Conservation (phyloP, 1,139 yeast species). For the Protomyces gravidus region DNA sequence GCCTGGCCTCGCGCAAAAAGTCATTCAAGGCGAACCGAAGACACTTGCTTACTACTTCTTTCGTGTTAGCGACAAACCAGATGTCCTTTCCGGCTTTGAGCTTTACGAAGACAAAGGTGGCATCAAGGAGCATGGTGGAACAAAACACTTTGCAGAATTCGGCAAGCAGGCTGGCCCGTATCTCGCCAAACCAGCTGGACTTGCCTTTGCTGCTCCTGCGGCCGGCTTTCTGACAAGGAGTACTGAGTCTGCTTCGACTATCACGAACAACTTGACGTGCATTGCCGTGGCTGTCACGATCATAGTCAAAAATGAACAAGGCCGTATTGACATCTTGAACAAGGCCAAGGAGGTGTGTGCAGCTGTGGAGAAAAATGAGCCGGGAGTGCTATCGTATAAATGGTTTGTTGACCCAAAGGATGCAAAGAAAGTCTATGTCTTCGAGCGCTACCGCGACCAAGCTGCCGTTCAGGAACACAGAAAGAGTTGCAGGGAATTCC, state of each 20-base stretch:
- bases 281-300: conserved; percentile 12
- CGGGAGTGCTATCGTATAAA: conserved; percentile 16
- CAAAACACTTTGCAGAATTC: conserved; percentile 14
- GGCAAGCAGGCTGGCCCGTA: conserved; percentile 13
- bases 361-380: conserved; percentile 13
- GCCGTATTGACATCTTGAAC: conserved; percentile 10
- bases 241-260: conserved; percentile 15
- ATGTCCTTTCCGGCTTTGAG: conserved; percentile 17
- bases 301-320: conserved; percentile 2
- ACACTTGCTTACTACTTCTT: conserved; percentile 22
- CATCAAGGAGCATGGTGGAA: conserved; percentile 7
- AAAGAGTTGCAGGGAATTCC: neutral
- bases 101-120: conserved; percentile 19
- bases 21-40: conserved; percentile 7
- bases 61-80: conserved; percentile 5
- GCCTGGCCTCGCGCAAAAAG: neutral
- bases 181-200: conserved; percentile 4
- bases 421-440: conserved; percentile 13
- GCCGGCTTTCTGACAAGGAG: conserved; percentile 14
- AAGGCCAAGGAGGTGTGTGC: conserved; percentile 2
- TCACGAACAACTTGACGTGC: neutral
- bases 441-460: conserved; percentile 14
- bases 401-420: conserved; percentile 23
- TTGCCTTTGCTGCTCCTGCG: conserved; percentile 14
- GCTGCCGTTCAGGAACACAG: conserved; percentile 9